Evolutionary conservation across 805 yeast species (phyloP), one percentile per base, ranked within the genome.

Genomic region (Lipomyces japonicus): DNA sequence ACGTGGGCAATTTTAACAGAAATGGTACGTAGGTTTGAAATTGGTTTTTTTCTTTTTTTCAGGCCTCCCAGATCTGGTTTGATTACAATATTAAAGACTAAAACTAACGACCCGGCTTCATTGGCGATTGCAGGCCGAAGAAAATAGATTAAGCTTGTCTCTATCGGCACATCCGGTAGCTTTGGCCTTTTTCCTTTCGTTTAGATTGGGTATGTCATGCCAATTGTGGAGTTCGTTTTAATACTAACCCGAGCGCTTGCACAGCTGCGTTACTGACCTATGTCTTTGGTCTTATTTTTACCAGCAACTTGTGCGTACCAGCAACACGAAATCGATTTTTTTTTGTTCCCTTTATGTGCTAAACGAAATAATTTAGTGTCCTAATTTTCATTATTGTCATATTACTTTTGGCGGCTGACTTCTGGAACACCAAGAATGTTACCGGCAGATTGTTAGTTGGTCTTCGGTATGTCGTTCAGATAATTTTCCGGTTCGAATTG

Each of bases 361-460:
- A 24, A 22, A 18, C 7, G 12, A 9, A 28, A 22, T 39, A 25
- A 1, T 18, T 46, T 50, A 69, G 74, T 63, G 83, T 86, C 12
- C 72, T 87, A 36, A 80, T 87, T 61, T 91, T 93, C 72, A 89
- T 91, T 14, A 66, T 81, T 4, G 81, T 88, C 21, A 79, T 90
- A 1, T 70, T 93, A 16, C 70, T 89, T 18, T 74, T 87, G 19
- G 86, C 96, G 0, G 87, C 88, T 1, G 98, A 91, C 66, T 91
- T 91, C 63, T 91, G 97, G 95, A 84, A 86, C 63, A 81, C 87
- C 22, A 93, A 91, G 65, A 91, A 91, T 67, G 85, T 91, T 23
- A 75, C 95, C 19, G 98, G 98, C 1, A 72, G 97, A 51, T 75
- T 87, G 49, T 68, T 91, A 48, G 97, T 93, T 3, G 97, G 97